Evolutionary conservation across 2,329 filamentous ascomycete species (phyloP).

Genomic region (Penicillium sp.): DNA sequence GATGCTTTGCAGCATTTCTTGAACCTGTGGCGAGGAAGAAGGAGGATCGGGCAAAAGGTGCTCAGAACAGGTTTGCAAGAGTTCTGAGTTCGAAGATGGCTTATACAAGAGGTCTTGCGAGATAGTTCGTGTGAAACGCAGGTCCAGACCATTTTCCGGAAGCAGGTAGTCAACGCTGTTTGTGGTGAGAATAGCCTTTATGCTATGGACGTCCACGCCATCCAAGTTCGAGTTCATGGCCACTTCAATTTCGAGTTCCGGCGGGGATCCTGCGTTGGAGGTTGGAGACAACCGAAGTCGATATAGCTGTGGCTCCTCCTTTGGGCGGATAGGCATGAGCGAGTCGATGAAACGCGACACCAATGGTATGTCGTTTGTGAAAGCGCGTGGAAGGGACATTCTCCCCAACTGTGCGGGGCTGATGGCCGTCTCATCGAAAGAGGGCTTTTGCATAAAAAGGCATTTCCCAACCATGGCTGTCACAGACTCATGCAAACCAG

Average conservation of each 20-base stretch:
- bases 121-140: constrained; percentile 38
- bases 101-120: constrained; percentile 28
- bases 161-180: constrained; percentile 39
- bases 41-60: constrained; percentile 19
- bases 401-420: constrained; percentile 33
- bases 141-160: constrained; percentile 38
- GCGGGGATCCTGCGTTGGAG: constrained; percentile 22
- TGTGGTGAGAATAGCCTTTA: constrained; percentile 31
- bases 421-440: constrained; percentile 18
- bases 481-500: constrained; percentile 31
- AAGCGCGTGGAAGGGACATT: constrained; percentile 31
- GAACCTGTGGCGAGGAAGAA: neutral
- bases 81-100: neutral
- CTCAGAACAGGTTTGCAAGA: constrained; percentile 32
- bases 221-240: constrained; percentile 8
- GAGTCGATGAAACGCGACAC: constrained; percentile 31
- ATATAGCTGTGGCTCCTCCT: constrained; percentile 19
- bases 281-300: constrained; percentile 37
- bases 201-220: constrained; percentile 25
- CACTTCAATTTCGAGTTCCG: constrained; percentile 36
- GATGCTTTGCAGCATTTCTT: constrained; percentile 22
- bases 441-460: constrained; percentile 33
- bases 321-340: constrained; percentile 18
- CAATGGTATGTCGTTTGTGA: constrained; percentile 35
- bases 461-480: constrained; percentile 40